These are phyloP conservation scores for Yamadazyma nakazawae DNA, from an alignment of 805 yeast species.

Conservation along the genomic window DNA sequence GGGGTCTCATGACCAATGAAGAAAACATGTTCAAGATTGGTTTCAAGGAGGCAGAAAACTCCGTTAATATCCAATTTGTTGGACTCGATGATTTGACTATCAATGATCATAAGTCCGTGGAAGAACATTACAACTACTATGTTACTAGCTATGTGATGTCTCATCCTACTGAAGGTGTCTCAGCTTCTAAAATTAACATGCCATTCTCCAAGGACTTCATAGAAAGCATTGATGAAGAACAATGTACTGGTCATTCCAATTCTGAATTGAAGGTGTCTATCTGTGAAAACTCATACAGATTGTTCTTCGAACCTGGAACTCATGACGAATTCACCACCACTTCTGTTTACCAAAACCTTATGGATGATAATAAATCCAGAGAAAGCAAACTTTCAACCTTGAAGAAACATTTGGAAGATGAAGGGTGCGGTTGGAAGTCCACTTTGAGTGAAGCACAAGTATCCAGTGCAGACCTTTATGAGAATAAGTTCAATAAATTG, in stretches of 20 bases:
- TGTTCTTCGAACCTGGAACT: conserved; percentile 77
- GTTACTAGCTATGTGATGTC: conserved; percentile 90
- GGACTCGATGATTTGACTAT: conserved; percentile 87
- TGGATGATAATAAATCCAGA: conserved; percentile 21
- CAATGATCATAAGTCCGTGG: conserved; percentile 61
- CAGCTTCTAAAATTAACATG: conserved; percentile 67
- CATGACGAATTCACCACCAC: conserved; percentile 75
- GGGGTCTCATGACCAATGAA: conserved; percentile 71
- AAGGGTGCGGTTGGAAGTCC: conserved; percentile 52
- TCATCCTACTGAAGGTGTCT: conserved; percentile 95
- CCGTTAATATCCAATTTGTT: conserved; percentile 73
- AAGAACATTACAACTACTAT: conserved; percentile 89
- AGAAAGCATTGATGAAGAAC: conserved; percentile 53
- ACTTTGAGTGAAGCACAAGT: conserved; percentile 40
- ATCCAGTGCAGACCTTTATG: conserved; percentile 19
- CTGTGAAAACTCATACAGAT: conserved; percentile 70
- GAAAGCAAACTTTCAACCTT: conserved; percentile 33
- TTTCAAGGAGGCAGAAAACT: conserved; percentile 50
- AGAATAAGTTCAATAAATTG: conserved; percentile 30
- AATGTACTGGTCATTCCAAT: conserved; percentile 58
- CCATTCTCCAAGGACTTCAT: conserved; percentile 70
- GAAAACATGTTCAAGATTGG: conserved; percentile 92
- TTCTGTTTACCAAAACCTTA: conserved; percentile 43
- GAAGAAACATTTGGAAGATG: conserved; percentile 45
- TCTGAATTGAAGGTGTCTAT: conserved; percentile 77